Conservation (phyloP, 2,329 filamentous ascomycete genomes). For the Phymatotrichopsis omnivora region DNA sequence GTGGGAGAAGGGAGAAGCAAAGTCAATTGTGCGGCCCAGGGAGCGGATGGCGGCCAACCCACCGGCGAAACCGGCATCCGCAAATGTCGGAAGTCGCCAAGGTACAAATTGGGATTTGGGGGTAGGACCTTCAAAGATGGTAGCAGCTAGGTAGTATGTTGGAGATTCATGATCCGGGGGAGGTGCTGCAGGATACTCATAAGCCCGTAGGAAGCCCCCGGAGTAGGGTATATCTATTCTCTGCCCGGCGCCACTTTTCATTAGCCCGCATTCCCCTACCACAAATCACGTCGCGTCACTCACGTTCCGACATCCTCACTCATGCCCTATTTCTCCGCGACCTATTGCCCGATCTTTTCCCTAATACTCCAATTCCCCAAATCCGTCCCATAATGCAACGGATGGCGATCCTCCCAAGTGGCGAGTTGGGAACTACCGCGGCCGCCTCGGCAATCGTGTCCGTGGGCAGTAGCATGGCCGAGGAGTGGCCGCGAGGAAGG, state of each 20-base stretch:
- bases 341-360: slow-evolving; percentile 27
- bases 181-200: slow-evolving; percentile 24
- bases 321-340: slow-evolving; percentile 24
- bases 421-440: slow-evolving; percentile 13
- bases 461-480: slow-evolving; percentile 22
- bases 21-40: slow-evolving; percentile 14
- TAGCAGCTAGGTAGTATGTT: slow-evolving; percentile 30
- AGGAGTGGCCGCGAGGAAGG: slow-evolving; percentile 27
- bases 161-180: slow-evolving; percentile 28
- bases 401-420: slow-evolving; percentile 14
- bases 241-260: not conserved
- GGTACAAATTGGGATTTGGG: not conserved
- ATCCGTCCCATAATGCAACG: slow-evolving; percentile 30
- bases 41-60: slow-evolving; percentile 20
- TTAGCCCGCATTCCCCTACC: not conserved
- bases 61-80: slow-evolving; percentile 25
- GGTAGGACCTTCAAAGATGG: slow-evolving; percentile 27
- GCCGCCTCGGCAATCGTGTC: slow-evolving; percentile 16
- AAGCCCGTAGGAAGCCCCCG: slow-evolving; percentile 29
- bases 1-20: slow-evolving; percentile 3
- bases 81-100: not conserved
- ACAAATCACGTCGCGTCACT: not conserved
- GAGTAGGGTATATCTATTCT: slow-evolving; percentile 24
- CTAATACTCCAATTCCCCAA: slow-evolving; percentile 27
- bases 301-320: slow-evolving; percentile 21